Evolutionary conservation across 805 yeast species (phyloP).

Genomic region (Starmerella vaccinii): DNA sequence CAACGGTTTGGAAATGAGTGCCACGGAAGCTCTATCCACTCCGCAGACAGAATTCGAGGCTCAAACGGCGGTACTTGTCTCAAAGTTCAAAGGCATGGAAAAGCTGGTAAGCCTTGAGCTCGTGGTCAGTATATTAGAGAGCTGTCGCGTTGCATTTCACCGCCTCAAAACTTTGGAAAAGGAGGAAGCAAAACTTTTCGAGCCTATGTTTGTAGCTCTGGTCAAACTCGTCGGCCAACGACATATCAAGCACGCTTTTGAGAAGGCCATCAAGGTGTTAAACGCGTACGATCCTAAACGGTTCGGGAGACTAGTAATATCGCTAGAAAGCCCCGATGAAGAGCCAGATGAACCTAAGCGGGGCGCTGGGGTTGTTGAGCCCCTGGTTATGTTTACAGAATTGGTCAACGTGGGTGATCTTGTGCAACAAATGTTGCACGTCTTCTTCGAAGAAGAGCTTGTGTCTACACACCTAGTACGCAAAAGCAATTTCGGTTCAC

Average conservation of each 20-base stretch:
- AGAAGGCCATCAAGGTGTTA: conserved; percentile 61
- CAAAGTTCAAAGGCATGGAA: conserved; percentile 65
- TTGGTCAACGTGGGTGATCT: conserved; percentile 86
- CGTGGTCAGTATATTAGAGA: conserved; percentile 58
- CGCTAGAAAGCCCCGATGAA: background rate
- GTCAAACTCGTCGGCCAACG: conserved; percentile 51
- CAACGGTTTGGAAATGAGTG: background rate
- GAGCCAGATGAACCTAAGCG: conserved; percentile 13
- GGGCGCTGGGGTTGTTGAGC: conserved; percentile 46
- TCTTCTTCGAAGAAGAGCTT: conserved; percentile 81
- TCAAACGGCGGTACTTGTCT: conserved; percentile 62
- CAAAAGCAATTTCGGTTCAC: conserved; percentile 68
- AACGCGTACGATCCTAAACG: conserved; percentile 57
- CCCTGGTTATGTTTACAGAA: conserved; percentile 77
- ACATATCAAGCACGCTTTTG: conserved; percentile 82
- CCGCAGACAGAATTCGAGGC: conserved; percentile 54
- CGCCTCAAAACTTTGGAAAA: conserved; percentile 39
- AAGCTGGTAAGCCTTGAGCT: conserved; percentile 71
- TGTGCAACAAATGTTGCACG: conserved; percentile 82
- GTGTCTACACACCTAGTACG: conserved; percentile 46
- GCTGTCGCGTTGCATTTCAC: conserved; percentile 54
- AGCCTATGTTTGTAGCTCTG: conserved; percentile 58
- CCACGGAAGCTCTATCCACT: conserved; percentile 2
- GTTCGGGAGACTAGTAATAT: conserved; percentile 26
- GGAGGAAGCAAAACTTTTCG: conserved; percentile 39